Evolutionary conservation across 2,329 filamentous ascomycete species (phyloP), one percentile per base, ranked within the genome.

Genomic region (Lecanicillium sp.): DNA sequence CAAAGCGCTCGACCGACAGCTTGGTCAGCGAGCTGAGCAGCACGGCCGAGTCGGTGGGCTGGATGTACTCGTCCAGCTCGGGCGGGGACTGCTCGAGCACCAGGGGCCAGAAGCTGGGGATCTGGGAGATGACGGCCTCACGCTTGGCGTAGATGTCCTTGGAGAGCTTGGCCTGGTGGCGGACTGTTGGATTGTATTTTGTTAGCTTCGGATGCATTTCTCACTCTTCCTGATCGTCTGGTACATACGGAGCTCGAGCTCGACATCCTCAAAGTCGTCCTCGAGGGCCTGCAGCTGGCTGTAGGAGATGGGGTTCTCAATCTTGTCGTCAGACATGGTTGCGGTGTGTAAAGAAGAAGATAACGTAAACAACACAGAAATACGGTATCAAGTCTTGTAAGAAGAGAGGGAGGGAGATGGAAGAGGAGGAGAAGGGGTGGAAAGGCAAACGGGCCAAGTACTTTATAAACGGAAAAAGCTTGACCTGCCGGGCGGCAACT

Each of bases 31-130:
- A 70, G 29, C 76, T 71, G 46, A 81, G 74, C 43, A 97, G 75
- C 45, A 92, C 66, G 8, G 74, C 73, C 12, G 81, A 79, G 67
- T 97, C 90, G 35, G 76, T 74, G 31, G 87, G 84, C 58, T 87
- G 81, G 57, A 97, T 84, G 71, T 82, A 88, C 63, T 87, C 81
- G 65, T 95, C 88, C 51, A 98, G 76, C 46, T 95, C 87, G 33
- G 76, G 72, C 2, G 89, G 88, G 3, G 85, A 81, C 65, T 88
- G 83, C 68, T 94, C 86, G 59, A 97, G 74, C 41, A 96, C 89
- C 42, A 94, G 77, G n/a, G 86, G 73, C 92, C 92, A 97, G 77
- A 97, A 98, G 67, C 86, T 79, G 51, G 79, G 77, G 56, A 96
- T 89, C 55, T 81, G 71, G 46, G 74, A 62, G 47, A 92, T 69